Evolutionary conservation across 495 filamentous ascomycete species (phyloP), one percentile per base, ranked within the genome.

Genomic region (Podospora conica): DNA sequence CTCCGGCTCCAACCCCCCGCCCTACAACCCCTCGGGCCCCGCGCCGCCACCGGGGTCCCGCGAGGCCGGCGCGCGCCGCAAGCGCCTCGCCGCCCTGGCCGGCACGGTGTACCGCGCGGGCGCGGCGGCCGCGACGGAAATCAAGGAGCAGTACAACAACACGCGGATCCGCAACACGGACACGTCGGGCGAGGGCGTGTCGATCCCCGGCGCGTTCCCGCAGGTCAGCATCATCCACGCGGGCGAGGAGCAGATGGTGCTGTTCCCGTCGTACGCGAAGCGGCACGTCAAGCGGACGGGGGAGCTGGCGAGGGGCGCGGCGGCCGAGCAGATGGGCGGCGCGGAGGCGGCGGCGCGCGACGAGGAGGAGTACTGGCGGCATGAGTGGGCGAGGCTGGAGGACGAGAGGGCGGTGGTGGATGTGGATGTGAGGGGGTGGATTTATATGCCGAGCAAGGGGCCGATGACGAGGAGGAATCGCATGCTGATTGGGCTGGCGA

Each of bases 341-440:
- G 64, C 56, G 3, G 54, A 62, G 15, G 68, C 67, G 58, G 61
- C 70, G 57, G 68, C 70, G 6, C 66, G 78, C 56, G 79, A 79
- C 12, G 85, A 88, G 67, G 83, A 84, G 20, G 86, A 89, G 60
- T 92, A 88, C 71, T 90, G 90, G 83, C 81, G 78, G 48, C 76
- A 84, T 28, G 84, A 90, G 70, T 93, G 88, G 88, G 83, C 89
- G 20, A 81, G 83, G 64, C 78, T 85, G 28, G 88, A 92, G 73
- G 87, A 91, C 55, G 89, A 91, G 63, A 88, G 89, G 71, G 90
- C 92, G 12, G 79, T 97, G 18, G 91, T 96, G 3, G 92, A 96
- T 74, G 92, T 97, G 3, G 94, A 99, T 75, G 90, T 98, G 18
- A 85, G 93, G 62, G 95, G 95, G 22, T 99, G 96, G 95, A 84